phyloP scores from a whole-genome alignment of 2,329 filamentous ascomycete species.

The Epichloe sibirici region DNA sequence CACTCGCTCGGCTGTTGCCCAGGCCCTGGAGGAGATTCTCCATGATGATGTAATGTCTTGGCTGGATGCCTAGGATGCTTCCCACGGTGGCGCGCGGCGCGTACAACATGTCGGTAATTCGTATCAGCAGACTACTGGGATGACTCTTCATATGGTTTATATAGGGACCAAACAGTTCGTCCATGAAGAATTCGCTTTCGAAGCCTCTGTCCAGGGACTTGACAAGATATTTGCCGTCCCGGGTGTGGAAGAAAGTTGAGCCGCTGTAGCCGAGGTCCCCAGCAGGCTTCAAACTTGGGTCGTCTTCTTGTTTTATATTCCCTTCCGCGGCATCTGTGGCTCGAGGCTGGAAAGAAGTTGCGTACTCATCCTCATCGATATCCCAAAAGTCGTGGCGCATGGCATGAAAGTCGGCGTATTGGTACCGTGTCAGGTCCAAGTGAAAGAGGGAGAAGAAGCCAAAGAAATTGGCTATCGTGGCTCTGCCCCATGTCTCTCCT shows the following conservation, averaged over 20 bases:
- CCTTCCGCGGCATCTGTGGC: neutral
- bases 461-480: neutral
- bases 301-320: slow-evolving; percentile 17
- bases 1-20: slow-evolving; percentile 23
- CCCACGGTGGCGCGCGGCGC: slow-evolving; percentile 45
- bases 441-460: slow-evolving; percentile 1
- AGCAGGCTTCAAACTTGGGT: slow-evolving; percentile 28
- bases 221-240: slow-evolving; percentile 54
- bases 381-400: slow-evolving; percentile 5
- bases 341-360: neutral
- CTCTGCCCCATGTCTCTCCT: neutral
- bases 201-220: slow-evolving; percentile 60
- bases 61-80: slow-evolving; percentile 44
- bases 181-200: slow-evolving; percentile 57
- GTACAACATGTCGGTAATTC: slow-evolving; percentile 59
- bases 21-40: slow-evolving; percentile 59
- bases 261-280: slow-evolving; percentile 65
- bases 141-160: slow-evolving; percentile 48
- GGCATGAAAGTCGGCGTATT: slow-evolving; percentile 1
- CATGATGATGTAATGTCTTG: slow-evolving; percentile 66
- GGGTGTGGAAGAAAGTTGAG: slow-evolving; percentile 61
- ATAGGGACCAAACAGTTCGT: slow-evolving; percentile 55
- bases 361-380: slow-evolving; percentile 2
- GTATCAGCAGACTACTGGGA: slow-evolving; percentile 50
- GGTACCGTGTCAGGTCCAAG: neutral